Evolutionary conservation across 192 early-diverging fungal genomes (phyloP).

Genomic region (Linnemannia elongata): DNA sequence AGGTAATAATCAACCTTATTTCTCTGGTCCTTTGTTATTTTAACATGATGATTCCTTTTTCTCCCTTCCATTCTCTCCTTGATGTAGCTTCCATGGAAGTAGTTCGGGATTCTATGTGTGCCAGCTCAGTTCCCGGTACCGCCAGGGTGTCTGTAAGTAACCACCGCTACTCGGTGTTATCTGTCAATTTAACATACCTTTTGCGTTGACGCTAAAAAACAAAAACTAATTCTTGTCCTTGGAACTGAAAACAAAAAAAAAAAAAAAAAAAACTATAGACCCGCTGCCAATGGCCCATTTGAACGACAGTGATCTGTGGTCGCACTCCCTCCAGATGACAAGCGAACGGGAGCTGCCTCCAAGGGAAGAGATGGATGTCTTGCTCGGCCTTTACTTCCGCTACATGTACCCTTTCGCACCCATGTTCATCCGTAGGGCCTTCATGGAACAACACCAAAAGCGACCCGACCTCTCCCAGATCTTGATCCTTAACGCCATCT

Average conservation of each 20-base stretch:
- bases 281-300: conserved; percentile 54
- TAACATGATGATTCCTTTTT: not conserved
- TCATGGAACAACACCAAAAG: conserved; percentile 51
- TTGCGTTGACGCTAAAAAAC: not conserved
- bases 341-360: conserved; percentile 68
- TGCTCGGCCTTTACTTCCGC: conserved; percentile 77
- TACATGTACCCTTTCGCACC: conserved; percentile 80
- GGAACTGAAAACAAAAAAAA: not conserved
- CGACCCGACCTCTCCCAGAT: conserved; percentile 57
- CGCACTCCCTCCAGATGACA: conserved; percentile 57
- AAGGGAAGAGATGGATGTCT: conserved; percentile 66
- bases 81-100: conserved; percentile 74
- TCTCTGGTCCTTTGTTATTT: not conserved
- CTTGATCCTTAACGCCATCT: conserved; percentile 70
- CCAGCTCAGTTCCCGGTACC: conserved; percentile 72
- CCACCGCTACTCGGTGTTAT: not conserved
- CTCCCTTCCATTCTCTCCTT: not conserved
- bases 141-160: conserved; percentile 61
- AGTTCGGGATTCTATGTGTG: conserved; percentile 83
- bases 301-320: conserved; percentile 57
- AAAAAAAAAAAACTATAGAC: conserved; percentile 13
- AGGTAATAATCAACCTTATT: conserved; percentile 24
- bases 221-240: not conserved
- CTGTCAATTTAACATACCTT: not conserved
- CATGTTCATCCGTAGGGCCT: conserved; percentile 70